Evolutionary conservation across 768 basidiomycete species (phyloP), one percentile per base, ranked within the genome.

Genomic region (Kwoniella newhampshirensis): DNA sequence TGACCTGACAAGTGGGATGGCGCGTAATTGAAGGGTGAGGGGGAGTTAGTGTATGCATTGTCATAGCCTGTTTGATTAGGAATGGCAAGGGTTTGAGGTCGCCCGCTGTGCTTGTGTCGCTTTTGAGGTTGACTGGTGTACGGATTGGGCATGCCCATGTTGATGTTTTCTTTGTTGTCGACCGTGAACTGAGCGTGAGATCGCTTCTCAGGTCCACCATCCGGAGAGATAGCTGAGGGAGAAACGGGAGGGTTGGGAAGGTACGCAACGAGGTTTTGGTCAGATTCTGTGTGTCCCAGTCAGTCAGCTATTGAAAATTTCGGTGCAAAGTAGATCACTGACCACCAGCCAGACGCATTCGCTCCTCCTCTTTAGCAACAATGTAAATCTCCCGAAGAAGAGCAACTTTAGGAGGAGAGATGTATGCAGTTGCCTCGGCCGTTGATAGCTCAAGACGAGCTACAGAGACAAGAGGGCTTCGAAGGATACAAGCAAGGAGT

Each of bases 281-380:
- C 30, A 23, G 27, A n/a, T 45, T 64, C 65, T 49, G 42, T 5
- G 28, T 3, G 49, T 12, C 15, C 4, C 30, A 23, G 32, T 46
- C 18, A 43, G 55, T 7, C 1, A 20, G 56, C n/a, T n/a, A n/a
- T n/a, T n/a, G n/a, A 18, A 1, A 40, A 18, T 20, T 23, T 23
- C 37, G 9, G 26, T 42, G 28, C 17, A 51, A 42, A 13, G 27
- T 26, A n/a, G 23, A 17, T 1, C 25, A 49, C 51, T 51, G 45
- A 62, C 61, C 69, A 27, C 62, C 65, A 23, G 52, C 54, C 20
- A 60, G 57, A 18, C 67, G 53, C 51, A 57, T 57, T 18, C 64
- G 57, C 66, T 77, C 74, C 44, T 77, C 77, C 54, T 76, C 75
- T 54, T 73, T 71, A 17, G 75, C 78, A 8, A 75, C 71, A 21